Conservation (phyloP, 179 eudicot species). For the Heliamphora pulchella region DNA sequence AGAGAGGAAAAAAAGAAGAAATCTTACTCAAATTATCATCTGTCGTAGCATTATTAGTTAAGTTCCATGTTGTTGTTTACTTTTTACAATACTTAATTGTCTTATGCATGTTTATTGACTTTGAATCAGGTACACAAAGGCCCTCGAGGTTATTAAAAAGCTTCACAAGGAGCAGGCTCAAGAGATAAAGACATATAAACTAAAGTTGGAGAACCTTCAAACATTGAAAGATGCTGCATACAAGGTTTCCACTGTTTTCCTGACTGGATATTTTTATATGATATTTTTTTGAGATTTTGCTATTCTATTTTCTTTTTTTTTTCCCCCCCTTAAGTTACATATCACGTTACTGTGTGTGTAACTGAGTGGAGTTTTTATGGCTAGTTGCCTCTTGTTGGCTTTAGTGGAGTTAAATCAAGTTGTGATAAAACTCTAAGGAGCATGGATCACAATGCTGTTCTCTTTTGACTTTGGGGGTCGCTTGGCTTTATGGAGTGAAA, state of each 20-base stretch:
- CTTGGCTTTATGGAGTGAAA: too few species aligned
- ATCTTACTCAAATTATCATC: not conserved
- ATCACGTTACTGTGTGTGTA: not conserved
- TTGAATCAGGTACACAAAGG: conserved; percentile 77
- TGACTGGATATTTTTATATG: not conserved
- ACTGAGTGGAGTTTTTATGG: not conserved
- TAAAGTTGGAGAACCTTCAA: conserved; percentile 91
- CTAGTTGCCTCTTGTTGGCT: not conserved
- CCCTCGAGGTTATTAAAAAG: conserved; percentile 96
- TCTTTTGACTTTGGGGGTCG: too few species aligned
- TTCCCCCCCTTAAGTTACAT: not conserved
- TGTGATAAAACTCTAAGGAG: not conserved
- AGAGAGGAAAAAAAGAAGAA: not conserved
- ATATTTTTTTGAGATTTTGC: not conserved
- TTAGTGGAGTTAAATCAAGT: not conserved
- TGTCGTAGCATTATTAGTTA: not conserved
- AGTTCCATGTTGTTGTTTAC: too few species aligned
- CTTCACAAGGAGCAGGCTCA: conserved; percentile 98
- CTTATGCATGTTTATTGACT: not conserved
- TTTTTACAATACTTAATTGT: not conserved
- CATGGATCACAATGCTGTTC: not conserved
- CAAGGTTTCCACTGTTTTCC: conserved; percentile 46
- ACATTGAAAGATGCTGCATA: conserved; percentile 87
- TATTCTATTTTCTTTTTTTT: not conserved
- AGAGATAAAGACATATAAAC: conserved; percentile 80